Evolutionary conservation across 83 land plant genomes (phyloP), one percentile per base, ranked within the genome.

Genomic region (Picea mariana): DNA sequence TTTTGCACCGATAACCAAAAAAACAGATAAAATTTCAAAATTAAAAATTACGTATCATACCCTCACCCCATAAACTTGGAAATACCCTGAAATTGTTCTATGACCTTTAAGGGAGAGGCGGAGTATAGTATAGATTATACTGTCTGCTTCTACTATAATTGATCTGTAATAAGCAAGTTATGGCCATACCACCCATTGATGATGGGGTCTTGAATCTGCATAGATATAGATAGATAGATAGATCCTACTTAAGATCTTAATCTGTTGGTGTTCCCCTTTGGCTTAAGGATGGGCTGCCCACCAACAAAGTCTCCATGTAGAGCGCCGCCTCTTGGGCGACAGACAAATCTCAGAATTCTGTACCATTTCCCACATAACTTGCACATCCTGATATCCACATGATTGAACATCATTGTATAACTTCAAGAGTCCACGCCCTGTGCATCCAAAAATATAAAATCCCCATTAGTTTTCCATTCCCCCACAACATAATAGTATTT

Each of bases 351-450:
- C 89, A 20, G 84, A 79, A 24, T 82, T 77, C 67, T 65, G 67
- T 58, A 85, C 21, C 80, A 85, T 81, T 55, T 85, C 86, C 86
- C 86, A 85, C 86, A 85, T 85, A 31, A 81, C 65, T n/a, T 85
- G 86, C 65, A 85, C 86, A 58, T 85, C 86, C 34, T 82, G 73
- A 73, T 85, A 85, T 38, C 78, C 86, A 59, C 86, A 85, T 16
- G 84, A 77, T 8, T 81, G 79, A 9, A 85, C 84, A 68, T 85
- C 86, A 44, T 77, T 64, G 65, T 82, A 71, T 23, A 85, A 77
- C 77, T 85, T 85, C 61, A 85, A 79, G 26, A 85, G 86, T 11
- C 86, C 86, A 76, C 80, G 80, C 24, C 80, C 86, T 85, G 83
- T 62, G 13, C 12, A 52, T 11, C 15, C 15, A 52, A 52, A 52